These are phyloP conservation scores for Cryptococcus neoformans DNA, from an alignment of 1,284 basidiomycete species.

Conservation along the genomic window DNA sequence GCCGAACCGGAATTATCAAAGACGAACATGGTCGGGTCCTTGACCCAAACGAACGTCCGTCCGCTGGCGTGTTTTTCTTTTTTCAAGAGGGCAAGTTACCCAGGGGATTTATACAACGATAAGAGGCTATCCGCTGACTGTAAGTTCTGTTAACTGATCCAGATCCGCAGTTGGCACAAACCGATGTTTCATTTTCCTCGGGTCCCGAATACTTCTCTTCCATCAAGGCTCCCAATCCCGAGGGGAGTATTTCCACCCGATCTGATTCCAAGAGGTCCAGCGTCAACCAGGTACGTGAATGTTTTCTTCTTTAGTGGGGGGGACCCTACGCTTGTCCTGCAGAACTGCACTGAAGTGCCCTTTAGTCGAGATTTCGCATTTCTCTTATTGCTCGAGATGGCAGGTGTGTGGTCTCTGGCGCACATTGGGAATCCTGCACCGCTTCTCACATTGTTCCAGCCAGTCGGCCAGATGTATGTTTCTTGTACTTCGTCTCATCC, in stretches of 20 bases:
- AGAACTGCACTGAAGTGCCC: neutral
- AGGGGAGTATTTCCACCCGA: neutral
- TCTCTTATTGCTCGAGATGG: neutral
- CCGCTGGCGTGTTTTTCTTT: neutral
- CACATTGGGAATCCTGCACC: neutral
- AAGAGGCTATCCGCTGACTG: neutral
- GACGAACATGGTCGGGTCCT: neutral
- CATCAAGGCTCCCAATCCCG: neutral
- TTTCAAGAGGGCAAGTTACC: neutral
- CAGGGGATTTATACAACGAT: neutral
- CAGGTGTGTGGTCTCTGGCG: neutral
- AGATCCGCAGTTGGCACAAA: neutral
- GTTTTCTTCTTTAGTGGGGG: neutral
- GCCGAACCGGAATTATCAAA: neutral
- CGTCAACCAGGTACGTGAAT: neutral
- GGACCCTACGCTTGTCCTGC: neutral
- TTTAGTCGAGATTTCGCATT: neutral
- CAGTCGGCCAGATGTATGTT: neutral
- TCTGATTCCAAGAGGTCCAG: neutral
- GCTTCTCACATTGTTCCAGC: neutral
- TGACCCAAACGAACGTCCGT: neutral
- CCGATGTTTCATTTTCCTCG: neutral
- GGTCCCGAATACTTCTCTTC: neutral
- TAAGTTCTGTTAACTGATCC: neutral
- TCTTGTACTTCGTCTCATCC: neutral